phyloP scores from a whole-genome alignment of 2,329 filamentous ascomycete species.

The Aspergillus pseudoterreus region DNA sequence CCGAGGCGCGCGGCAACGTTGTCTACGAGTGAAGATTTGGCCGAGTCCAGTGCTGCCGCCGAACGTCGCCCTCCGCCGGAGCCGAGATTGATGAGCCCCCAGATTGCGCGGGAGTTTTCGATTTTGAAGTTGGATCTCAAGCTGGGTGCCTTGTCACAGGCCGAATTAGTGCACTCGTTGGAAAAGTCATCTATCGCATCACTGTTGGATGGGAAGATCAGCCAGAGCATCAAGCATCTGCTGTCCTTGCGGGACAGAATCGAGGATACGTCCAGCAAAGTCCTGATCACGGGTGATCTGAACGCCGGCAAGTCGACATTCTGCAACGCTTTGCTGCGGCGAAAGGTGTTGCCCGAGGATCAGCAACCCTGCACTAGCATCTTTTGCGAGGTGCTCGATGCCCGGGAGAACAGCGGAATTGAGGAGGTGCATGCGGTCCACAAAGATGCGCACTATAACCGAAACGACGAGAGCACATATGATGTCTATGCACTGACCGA shows the following conservation, averaged over 20 bases:
- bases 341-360: constrained; percentile 91
- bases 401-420: constrained; percentile 80
- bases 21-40: constrained; percentile 55
- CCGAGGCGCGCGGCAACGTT: constrained; percentile 71
- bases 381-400: constrained; percentile 95
- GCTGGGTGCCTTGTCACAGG: constrained; percentile 78
- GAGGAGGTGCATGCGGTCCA: constrained; percentile 97
- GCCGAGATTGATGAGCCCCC: constrained; percentile 81
- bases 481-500: constrained; percentile 76
- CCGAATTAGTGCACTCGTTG: constrained; percentile 88
- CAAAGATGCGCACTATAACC: constrained; percentile 72
- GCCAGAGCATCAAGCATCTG: constrained; percentile 87
- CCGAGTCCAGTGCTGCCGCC: constrained; percentile 71
- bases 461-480: constrained; percentile 90
- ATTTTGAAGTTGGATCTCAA: constrained; percentile 93
- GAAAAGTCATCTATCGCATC: constrained; percentile 90
- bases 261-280: constrained; percentile 95
- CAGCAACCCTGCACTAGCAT: constrained; percentile 98
- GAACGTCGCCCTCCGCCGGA: constrained; percentile 61
- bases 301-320: constrained; percentile 99
- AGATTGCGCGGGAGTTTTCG: constrained; percentile 94
- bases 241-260: constrained; percentile 85
- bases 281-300: constrained; percentile 89
- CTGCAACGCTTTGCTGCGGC: constrained; percentile 90
- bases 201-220: constrained; percentile 88